A percentile compares a stretch with the other conserved stretches of the same genome.
phyloP scores from a whole-genome alignment of 2,329 filamentous ascomycete genomes.

The Penicillium olsonii region DNA sequence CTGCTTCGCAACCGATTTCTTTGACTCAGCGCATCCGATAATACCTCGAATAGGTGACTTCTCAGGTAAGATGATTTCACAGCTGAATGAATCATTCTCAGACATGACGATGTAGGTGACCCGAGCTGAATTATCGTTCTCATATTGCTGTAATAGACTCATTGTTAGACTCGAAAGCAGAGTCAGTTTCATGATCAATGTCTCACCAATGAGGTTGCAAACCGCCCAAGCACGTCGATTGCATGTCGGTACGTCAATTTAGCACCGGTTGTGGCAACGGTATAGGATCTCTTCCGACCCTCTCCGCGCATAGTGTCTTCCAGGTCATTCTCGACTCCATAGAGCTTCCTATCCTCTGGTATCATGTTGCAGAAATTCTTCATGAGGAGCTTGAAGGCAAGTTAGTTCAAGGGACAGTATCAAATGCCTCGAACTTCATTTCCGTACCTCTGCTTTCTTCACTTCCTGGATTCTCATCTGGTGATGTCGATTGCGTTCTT shows the following conservation, averaged over 20 bases:
- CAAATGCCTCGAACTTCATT: not conserved
- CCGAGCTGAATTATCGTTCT: conserved; percentile 50
- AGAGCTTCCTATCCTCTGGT: conserved; percentile 71
- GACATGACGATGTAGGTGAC: conserved; percentile 64
- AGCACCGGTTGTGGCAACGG: conserved; percentile 68
- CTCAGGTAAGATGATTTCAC: conserved; percentile 77
- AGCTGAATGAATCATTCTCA: conserved; percentile 63
- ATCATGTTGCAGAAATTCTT: conserved; percentile 74
- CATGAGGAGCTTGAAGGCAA: conserved; percentile 49
- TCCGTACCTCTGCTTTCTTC: conserved; percentile 46
- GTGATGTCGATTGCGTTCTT: conserved; percentile 66
- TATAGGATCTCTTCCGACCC: conserved; percentile 55
- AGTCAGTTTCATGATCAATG: not conserved
- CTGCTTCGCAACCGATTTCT: conserved; percentile 79
- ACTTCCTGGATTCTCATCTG: conserved; percentile 60
- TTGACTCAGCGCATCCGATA: conserved; percentile 63
- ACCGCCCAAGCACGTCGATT: conserved; percentile 70
- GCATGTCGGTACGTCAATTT: conserved; percentile 77
- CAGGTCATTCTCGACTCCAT: conserved; percentile 59
- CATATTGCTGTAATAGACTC: conserved; percentile 40
- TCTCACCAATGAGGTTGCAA: conserved; percentile 66
- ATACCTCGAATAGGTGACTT: conserved; percentile 69
- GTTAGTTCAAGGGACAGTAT: not conserved
- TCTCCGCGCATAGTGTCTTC: conserved; percentile 59
- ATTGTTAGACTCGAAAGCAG: conserved; percentile 1